A percentile compares a stretch with the other conserved stretches of the same genome.
Conservation (phyloP, 768 basidiomycete species). For the Boletus vinaceobasis region DNA sequence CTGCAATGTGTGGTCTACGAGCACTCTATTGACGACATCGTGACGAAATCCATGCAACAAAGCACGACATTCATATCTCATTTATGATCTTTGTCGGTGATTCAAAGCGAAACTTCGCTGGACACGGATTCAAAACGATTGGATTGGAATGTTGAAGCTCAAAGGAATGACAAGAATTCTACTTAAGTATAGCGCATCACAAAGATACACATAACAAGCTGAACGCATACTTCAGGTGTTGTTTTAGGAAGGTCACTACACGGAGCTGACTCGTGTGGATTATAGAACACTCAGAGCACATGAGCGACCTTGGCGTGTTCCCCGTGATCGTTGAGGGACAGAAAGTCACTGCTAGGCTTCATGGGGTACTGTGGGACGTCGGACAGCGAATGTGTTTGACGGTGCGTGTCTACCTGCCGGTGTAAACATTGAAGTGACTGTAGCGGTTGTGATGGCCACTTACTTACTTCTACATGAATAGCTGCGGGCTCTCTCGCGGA, state of each 20-base stretch:
- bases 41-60: not conserved
- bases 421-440: constrained; percentile 1
- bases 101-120: not conserved
- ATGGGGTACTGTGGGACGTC: constrained; percentile 21
- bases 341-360: constrained; percentile 23
- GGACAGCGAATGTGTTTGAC: constrained; percentile 22
- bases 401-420: constrained; percentile 30
- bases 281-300: constrained; percentile 8
- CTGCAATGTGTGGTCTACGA: not conserved
- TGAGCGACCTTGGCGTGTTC: constrained; percentile 13
- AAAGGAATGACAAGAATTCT: constrained; percentile 10
- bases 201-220: not conserved
- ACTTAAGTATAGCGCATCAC: not conserved
- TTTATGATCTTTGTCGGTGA: not conserved
- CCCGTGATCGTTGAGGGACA: constrained; percentile 22
- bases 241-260: not conserved
- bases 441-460: not conserved
- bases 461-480: constrained; percentile 35
- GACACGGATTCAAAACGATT: not conserved
- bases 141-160: not conserved
- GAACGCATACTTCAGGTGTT: not conserved
- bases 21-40: not conserved
- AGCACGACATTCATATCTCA: not conserved
- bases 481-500: constrained; percentile 15
- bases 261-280: not conserved